These are phyloP conservation scores for Phyllosticta ampelicida DNA, from an alignment of 2,329 filamentous ascomycete genomes.

Conservation along the genomic window DNA sequence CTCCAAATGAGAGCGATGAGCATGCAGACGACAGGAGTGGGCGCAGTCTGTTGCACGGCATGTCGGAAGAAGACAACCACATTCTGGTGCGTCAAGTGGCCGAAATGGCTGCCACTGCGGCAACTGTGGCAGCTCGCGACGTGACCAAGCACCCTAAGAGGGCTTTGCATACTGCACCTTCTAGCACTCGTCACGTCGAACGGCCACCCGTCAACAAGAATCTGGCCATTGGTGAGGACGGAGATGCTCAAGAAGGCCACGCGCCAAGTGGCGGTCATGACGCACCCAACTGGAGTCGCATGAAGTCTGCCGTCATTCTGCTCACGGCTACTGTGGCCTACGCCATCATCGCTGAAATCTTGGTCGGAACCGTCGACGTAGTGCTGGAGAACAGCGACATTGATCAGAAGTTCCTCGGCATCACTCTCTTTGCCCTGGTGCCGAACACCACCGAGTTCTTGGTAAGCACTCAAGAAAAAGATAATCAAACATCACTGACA, in stretches of 20 bases:
- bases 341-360: constrained; percentile 91
- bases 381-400: constrained; percentile 83
- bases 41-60: constrained; percentile 46
- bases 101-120: constrained; percentile 87
- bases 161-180: constrained; percentile 32
- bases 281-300: constrained; percentile 94
- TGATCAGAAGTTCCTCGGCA: constrained; percentile 94
- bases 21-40: constrained; percentile 29
- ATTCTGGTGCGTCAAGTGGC: constrained; percentile 75
- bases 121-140: constrained; percentile 76
- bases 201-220: constrained; percentile 29
- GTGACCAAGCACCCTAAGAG: constrained; percentile 46
- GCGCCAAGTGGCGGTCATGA: constrained; percentile 65
- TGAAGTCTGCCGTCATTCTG: constrained; percentile 81
- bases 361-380: constrained; percentile 96
- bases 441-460: constrained; percentile 98
- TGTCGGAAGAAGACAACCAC: constrained; percentile 74
- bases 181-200: constrained; percentile 24
- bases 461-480: constrained; percentile 40
- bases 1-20: constrained; percentile 24
- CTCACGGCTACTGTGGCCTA: constrained; percentile 84
- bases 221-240: constrained; percentile 34
- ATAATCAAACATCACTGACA: background rate
- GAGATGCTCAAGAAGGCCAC: constrained; percentile 34
- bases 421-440: constrained; percentile 91